Conservation (phyloP, 768 basidiomycete genomes). For the Suillus hirtellus region DNA sequence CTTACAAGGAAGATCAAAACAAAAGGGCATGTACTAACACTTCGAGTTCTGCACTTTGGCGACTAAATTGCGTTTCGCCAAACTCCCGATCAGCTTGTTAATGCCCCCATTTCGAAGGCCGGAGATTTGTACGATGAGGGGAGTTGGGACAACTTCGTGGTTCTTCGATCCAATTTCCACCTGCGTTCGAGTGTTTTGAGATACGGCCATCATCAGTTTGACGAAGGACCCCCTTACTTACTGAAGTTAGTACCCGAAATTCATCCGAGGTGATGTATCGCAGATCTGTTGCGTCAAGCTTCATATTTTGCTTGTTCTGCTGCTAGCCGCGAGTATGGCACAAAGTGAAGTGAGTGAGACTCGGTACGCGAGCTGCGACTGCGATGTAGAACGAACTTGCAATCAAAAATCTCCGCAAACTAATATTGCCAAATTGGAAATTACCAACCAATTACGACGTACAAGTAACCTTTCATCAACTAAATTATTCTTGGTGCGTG, state of each 20-base stretch:
- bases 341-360: background rate
- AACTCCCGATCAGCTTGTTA: conserved; percentile 86
- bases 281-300: conserved; percentile 91
- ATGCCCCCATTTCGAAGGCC: conserved; percentile 91
- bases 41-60: conserved; percentile 89
- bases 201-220: conserved; percentile 10
- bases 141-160: conserved; percentile 91
- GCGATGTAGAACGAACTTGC: background rate
- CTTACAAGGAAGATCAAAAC: background rate
- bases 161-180: conserved; percentile 99
- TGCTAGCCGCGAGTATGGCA: background rate
- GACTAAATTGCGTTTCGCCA: conserved; percentile 91
- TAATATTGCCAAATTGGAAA: conserved; percentile 6
- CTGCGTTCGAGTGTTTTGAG: conserved; percentile 38
- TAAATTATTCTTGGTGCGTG: background rate
- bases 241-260: conserved; percentile 95
- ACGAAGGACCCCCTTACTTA: conserved; percentile 47
- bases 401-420: conserved; percentile 1
- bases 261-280: conserved; percentile 91
- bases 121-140: conserved; percentile 88
- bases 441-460: background rate
- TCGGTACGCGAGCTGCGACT: background rate
- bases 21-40: conserved; percentile 51
- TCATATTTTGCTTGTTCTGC: conserved; percentile 51
- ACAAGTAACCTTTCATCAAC: background rate